Evolutionary conservation across 805 yeast genomes (phyloP).

Genomic region (Lipomyces mesembrius): DNA sequence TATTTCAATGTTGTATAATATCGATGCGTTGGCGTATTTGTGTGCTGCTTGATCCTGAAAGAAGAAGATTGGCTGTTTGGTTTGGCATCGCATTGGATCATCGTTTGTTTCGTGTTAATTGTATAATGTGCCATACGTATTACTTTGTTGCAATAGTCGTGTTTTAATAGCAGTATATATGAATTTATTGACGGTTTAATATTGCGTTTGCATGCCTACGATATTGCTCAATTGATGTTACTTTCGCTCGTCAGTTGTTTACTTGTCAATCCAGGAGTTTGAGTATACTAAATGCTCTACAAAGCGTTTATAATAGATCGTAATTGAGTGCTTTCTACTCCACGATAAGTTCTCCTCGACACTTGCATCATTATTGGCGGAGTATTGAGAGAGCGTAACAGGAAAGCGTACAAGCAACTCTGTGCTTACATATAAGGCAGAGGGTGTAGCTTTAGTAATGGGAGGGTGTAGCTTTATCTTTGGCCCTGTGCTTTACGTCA

Average conservation of each 20-base stretch:
- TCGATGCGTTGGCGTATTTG: neutral
- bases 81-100: neutral
- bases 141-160: neutral
- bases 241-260: neutral
- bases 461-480: too few species aligned
- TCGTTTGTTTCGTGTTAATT: neutral
- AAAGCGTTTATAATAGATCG: neutral
- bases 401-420: too few species aligned
- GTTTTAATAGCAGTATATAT: neutral
- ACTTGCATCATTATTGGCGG: too few species aligned
- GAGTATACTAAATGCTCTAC: too few species aligned
- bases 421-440: too few species aligned
- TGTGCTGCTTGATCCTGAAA: neutral
- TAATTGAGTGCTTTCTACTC: neutral
- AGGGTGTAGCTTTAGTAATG: too few species aligned
- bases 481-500: too few species aligned
- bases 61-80: neutral
- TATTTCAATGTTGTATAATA: neutral
- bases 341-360: neutral
- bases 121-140: neutral
- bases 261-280: neutral
- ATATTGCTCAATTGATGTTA: neutral
- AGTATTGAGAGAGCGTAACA: too few species aligned
- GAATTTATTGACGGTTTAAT: neutral
- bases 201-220: neutral